phyloP scores from a whole-genome alignment of 352 stramenopile species.

The Pythium aristosporum region DNA sequence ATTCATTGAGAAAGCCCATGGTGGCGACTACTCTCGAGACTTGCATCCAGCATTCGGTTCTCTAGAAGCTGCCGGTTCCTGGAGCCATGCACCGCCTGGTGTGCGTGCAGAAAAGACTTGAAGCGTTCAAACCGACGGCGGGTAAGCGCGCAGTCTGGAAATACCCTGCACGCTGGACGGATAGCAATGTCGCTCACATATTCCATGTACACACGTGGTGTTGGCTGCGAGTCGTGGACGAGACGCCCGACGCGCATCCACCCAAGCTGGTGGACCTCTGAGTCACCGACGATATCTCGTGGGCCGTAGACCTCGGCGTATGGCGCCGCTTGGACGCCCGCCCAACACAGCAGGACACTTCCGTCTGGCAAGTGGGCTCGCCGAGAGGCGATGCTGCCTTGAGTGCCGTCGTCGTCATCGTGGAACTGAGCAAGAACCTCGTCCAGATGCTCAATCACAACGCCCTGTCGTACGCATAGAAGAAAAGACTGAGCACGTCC shows the following conservation, averaged over 20 bases:
- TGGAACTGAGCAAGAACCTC: neutral
- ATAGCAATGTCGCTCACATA: neutral
- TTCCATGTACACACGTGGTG: neutral
- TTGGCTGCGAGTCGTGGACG: neutral
- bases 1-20: too few species aligned
- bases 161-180: neutral
- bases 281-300: too few species aligned
- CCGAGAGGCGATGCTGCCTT: neutral
- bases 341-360: neutral
- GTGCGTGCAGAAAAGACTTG: neutral
- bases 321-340: neutral
- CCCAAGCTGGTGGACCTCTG: neutral
- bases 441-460: neutral
- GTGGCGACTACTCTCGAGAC: too few species aligned
- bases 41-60: conserved; percentile 1
- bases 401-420: neutral
- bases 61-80: neutral
- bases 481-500: too few species aligned
- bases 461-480: neutral
- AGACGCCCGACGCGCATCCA: conserved; percentile 1
- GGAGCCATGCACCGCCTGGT: neutral
- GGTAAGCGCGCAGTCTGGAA: neutral
- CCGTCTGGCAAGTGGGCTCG: conserved; percentile 11
- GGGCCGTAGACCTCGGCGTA: neutral
- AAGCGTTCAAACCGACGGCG: neutral